Evolutionary conservation across 2,329 filamentous ascomycete genomes (phyloP).

Genomic region (Pseudogymnoascus sp.): DNA sequence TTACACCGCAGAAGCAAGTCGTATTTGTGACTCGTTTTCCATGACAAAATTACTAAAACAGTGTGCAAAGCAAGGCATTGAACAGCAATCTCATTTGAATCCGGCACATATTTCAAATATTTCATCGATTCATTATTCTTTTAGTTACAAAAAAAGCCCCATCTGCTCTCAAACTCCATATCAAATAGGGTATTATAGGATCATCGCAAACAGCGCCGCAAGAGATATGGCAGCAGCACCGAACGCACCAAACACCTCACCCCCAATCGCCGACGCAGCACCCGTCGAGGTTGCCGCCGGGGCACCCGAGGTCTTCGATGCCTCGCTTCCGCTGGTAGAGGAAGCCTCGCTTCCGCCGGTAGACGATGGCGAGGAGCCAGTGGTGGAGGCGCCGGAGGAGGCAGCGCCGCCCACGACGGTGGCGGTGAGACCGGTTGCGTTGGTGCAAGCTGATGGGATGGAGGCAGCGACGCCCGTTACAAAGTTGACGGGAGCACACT

Average conservation of each 20-base stretch:
- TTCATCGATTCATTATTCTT: not conserved
- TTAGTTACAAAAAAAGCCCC: not conserved
- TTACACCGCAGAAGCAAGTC: not conserved
- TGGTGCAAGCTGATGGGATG: conserved; percentile 33
- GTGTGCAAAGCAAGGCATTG: not conserved
- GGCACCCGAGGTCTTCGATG: not conserved
- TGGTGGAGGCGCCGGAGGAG: not conserved
- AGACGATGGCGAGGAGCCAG: not conserved
- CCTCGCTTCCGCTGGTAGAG: not conserved
- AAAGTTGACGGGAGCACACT: conserved; percentile 53
- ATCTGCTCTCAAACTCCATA: not conserved
- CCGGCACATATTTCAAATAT: not conserved
- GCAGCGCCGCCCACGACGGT: not conserved
- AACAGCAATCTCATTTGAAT: not conserved
- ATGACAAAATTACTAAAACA: not conserved
- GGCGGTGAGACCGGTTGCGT: conserved; percentile 32
- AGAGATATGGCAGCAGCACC: not conserved
- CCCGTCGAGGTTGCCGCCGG: not conserved
- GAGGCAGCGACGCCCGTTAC: conserved; percentile 37
- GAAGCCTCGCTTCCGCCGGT: not conserved
- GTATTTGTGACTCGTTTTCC: not conserved
- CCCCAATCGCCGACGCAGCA: not conserved
- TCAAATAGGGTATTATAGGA: conserved; percentile 1
- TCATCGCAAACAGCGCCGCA: not conserved
- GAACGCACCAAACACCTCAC: not conserved